A percentile compares a stretch with the other conserved stretches of the same genome.
These are phyloP conservation scores for Oryza longistaminata DNA, from an alignment of 176 grass and related monocot species.

Conservation along the genomic window DNA sequence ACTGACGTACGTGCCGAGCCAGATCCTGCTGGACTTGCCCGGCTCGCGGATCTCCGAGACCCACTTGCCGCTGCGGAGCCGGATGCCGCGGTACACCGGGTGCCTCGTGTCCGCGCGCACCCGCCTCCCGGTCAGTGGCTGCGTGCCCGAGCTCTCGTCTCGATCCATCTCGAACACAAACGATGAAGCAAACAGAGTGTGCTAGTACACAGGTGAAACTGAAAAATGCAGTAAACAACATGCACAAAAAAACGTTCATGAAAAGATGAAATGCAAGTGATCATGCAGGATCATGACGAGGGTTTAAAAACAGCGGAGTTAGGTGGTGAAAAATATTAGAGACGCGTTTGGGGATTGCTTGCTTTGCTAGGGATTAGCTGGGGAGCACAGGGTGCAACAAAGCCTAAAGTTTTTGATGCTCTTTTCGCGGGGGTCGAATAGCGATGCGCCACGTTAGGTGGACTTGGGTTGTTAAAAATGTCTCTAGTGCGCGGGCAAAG, in stretches of 20 bases:
- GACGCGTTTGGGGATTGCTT: slow-evolving; percentile 40
- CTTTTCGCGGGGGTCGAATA: slow-evolving; percentile 39
- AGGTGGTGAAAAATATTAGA: slow-evolving; percentile 1
- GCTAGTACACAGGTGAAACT: no score
- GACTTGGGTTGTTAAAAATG: slow-evolving; percentile 21
- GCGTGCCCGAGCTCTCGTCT: background rate
- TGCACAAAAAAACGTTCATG: background rate
- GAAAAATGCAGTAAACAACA: background rate
- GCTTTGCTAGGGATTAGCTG: slow-evolving; percentile 57
- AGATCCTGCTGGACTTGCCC: slow-evolving; percentile 68
- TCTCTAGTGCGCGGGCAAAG: slow-evolving; percentile 15
- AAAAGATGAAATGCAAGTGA: background rate
- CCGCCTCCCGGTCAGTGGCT: slow-evolving; percentile 5
- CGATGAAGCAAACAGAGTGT: background rate
- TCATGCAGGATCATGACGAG: background rate
- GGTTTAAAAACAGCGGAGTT: slow-evolving; percentile 36
- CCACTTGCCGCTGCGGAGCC: slow-evolving; percentile 74
- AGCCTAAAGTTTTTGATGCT: slow-evolving; percentile 5
- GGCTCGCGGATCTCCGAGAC: slow-evolving; percentile 85
- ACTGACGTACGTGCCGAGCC: slow-evolving; percentile 67
- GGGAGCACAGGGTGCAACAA: slow-evolving; percentile 44
- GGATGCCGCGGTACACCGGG: slow-evolving; percentile 63
- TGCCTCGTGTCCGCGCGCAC: slow-evolving; percentile 48
- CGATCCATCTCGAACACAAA: background rate
- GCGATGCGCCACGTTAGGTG: slow-evolving; percentile 36